These are phyloP conservation scores for Fusarium virguliforme DNA, from an alignment of 2,329 filamentous ascomycete genomes.

Conservation along the genomic window DNA sequence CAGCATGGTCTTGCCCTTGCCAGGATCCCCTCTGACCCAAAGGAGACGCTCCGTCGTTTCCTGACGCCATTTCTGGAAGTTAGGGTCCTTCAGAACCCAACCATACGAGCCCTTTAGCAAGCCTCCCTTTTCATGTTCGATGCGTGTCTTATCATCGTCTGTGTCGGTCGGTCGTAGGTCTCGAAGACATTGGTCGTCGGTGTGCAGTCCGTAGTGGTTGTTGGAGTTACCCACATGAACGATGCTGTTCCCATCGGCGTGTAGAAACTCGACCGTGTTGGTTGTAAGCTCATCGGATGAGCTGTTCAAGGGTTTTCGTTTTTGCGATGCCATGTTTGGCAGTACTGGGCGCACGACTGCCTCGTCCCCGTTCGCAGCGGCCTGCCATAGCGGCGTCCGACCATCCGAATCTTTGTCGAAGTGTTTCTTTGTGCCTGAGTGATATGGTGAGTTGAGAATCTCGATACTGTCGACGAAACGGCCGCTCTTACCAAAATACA, in stretches of 20 bases:
- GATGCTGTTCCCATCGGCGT: neutral
- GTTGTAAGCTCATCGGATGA: neutral
- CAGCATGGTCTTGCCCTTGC: constrained; percentile 19
- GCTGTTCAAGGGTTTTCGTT: neutral
- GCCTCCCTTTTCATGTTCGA: neutral
- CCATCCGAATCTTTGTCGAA: too few species aligned
- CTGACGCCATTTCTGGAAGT: neutral
- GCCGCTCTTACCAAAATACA: neutral
- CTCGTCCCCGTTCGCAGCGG: too few species aligned
- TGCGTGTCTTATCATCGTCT: neutral
- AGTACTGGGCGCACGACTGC: too few species aligned
- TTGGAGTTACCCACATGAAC: neutral
- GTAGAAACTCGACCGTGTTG: neutral
- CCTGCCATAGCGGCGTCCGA: too few species aligned
- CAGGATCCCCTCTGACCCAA: constrained; percentile 5
- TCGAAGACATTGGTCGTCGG: neutral
- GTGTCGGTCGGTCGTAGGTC: constrained; percentile 10
- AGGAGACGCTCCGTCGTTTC: neutral
- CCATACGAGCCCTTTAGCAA: neutral
- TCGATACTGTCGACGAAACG: neutral
- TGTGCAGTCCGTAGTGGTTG: neutral
- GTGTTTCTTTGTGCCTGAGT: too few species aligned
- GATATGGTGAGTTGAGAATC: too few species aligned
- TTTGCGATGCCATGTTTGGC: neutral
- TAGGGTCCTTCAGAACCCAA: constrained; percentile 3